Base-by-base conservation (phyloP, 768 basidiomycete genomes). In the Suillus plorans region DNA sequence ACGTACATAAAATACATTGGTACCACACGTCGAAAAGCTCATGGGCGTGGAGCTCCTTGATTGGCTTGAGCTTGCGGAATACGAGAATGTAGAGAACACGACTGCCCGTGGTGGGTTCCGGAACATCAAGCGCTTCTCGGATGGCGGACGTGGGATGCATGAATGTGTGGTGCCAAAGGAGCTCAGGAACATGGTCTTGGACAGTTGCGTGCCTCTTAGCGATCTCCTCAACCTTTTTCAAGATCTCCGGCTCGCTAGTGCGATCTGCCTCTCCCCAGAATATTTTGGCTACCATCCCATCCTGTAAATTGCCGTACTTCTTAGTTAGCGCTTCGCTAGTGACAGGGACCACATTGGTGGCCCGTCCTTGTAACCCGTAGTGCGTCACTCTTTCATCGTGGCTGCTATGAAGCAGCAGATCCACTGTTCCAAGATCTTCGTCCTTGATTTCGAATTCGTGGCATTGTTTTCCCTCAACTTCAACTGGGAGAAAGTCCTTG, bases 321-420 rank as follows among this genome's bases (percentile, higher is more conserved):
- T 22, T 47, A 25, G 25, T 25, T 25, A 62, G 36, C 3, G 25
- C 42, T 25, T 52, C 16, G 10, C 45, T 36, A 22, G 61, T 52
- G 41, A 62, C 34, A 20, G 31, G n/a, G 18, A 52, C 34, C 7
- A 62, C 61, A 55, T 62, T 55, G 45, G 47, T 62, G 8, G 61
- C 45, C 12, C 49, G 34, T 20, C 61, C 45, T 25, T 50, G 39
- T 5, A 62, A 10, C 12, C 61, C 47, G 37, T 49, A 53, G 31
- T 62, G 41, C n/a, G 25, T 62, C 18, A 39, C 60, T 22, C 36
- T 36, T n/a, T 56, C 55, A 5, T 37, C n/a, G 55, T 36, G 20
- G n/a, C 20, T n/a, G 5, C n/a, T 47, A 12, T 47, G n/a, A 22
- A 47, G 20, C 45, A 47, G 1, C 10, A 47, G 45, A 47, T 47